Evolutionary conservation across 768 basidiomycete species (phyloP).

Genomic region (Pilatotrama ljubarskyi): DNA sequence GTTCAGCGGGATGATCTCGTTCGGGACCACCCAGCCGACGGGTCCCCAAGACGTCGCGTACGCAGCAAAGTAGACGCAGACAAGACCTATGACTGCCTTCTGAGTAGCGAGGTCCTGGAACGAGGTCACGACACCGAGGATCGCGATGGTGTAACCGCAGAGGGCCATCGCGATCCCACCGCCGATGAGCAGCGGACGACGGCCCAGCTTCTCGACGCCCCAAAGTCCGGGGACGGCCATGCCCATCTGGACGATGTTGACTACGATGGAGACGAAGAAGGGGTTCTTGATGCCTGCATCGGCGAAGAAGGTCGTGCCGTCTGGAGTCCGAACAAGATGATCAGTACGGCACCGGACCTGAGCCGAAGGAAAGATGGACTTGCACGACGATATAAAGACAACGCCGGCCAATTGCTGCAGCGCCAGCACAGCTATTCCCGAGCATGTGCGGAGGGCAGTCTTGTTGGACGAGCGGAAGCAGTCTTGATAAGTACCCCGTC

Average conservation of each 20-base stretch:
- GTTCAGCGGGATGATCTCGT: slow-evolving; percentile 80
- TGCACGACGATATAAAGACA: slow-evolving; percentile 61
- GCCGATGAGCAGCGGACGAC: slow-evolving; percentile 72
- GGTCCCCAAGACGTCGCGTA: slow-evolving; percentile 71
- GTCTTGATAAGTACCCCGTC: slow-evolving; percentile 61
- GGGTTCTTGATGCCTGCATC: slow-evolving; percentile 43
- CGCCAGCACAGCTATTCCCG: slow-evolving; percentile 78
- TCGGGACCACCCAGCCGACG: slow-evolving; percentile 57
- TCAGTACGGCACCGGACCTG: not conserved
- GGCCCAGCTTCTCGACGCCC: slow-evolving; percentile 79
- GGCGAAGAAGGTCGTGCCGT: slow-evolving; percentile 48
- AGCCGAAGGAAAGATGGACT: not conserved
- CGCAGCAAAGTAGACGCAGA: slow-evolving; percentile 46
- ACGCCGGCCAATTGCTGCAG: slow-evolving; percentile 81
- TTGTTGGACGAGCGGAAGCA: slow-evolving; percentile 55
- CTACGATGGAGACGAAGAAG: slow-evolving; percentile 61
- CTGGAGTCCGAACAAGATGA: slow-evolving; percentile 1
- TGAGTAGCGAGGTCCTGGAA: slow-evolving; percentile 45
- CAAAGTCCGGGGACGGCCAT: slow-evolving; percentile 81
- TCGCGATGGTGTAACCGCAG: slow-evolving; percentile 81
- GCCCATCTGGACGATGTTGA: slow-evolving; percentile 71
- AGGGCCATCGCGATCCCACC: slow-evolving; percentile 82
- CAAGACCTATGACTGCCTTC: slow-evolving; percentile 57
- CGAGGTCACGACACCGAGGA: slow-evolving; percentile 51
- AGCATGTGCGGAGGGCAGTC: slow-evolving; percentile 70